Base-by-base conservation (phyloP, 1,284 basidiomycete genomes). In the Cerrena zonata region DNA sequence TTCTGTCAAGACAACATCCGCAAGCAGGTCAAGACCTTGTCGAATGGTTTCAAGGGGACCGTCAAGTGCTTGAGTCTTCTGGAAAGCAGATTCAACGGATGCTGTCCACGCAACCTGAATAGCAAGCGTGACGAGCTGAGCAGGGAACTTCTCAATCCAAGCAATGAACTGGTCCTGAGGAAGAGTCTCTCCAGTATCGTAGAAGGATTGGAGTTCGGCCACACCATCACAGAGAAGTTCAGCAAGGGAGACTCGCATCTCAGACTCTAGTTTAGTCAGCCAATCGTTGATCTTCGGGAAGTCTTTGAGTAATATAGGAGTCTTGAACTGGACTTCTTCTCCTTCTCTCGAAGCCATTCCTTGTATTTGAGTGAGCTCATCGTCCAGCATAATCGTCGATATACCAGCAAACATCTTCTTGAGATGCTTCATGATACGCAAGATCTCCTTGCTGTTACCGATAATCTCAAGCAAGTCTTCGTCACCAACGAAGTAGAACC, bases 351-450 rank as follows among this genome's bases (percentile, higher is more conserved):
- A 97, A 3, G 89, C 84, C 83, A 97, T 94, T 45, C 88, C 92
- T 60, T 84, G 82, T 53, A 94, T 94, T 62, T 89, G 80, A 1
- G 90, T 88, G 53, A 92, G 71, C 42, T 94, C 91, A 5, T 93
- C 90, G 65, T 96, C 91, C n/a, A 98, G 76, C 58, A 77, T 79
- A 55, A 99, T 78, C 0, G 91, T 92, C 0, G 92, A 89, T 43
- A 99, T 88, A 37, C 97, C 96, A 4, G 96, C 96, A 69, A 99
- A 99, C 96, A 99, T 99, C 80, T 99, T 99, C 75, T 97, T 97
- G 56, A 99, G 79, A 69, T 99, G 96, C 64, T 98, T 98, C 87
- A 96, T 91, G 67, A 98, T 91, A 25, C 95, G 88, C 44, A 92
- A 73, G 56, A 98, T 95, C 64, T 99, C 96, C 70, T 98, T 99